Base-by-base conservation (phyloP, 2,329 filamentous ascomycete genomes). In the Xylariaceae sp. region DNA sequence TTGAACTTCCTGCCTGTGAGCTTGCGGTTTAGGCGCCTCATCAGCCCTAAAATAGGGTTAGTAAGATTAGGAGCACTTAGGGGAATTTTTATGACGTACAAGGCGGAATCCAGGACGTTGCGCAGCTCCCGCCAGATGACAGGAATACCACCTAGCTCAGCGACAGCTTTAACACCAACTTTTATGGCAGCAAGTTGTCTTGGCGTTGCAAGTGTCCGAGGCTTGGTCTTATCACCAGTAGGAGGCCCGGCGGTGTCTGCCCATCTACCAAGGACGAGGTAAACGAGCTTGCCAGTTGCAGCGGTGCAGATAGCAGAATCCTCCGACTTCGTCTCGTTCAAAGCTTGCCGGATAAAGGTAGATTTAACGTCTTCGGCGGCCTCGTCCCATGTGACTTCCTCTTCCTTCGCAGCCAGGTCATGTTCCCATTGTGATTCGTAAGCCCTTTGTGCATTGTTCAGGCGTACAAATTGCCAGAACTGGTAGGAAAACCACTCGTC, bases 401-500 rank as follows among this genome's bases (percentile, higher is more conserved):
- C 74, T 14, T 78, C 71, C 47, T 78, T 72, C 31, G 76, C 56
- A 66, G 70, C 58, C 65, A 70, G 34, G 65, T 84, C 82, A 19
- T 82, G 78, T 65, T 82, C 76, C 91, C 91, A 96, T 69, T 88
- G 84, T 71, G 86, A 84, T 62, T 92, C 85, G 69, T 96, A 98
- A 2, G 88, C 87, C 33, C 86, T 81, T 69, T 91, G 90, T 17
- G 90, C 88, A 50, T 87, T 85, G 50, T 90, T 83, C 45, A 97
- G 79, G 68, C 93, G 88, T 43, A 88, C 83, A 76, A 91, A 90
- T 71, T 98, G 93, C 74, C 90, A 90, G 61, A 92, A 87, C 66
- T 90, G 89, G 75, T 98, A 97, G 50, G 89, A 87, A 75, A 99
- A 99, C 95, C 95, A 99, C 76, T 99, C 95, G 71, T 98, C 92